A percentile compares a stretch with the other conserved stretches of the same genome.
Evolutionary conservation across 768 basidiomycete genomes (phyloP).

Genomic region (Pseudohyphozyma bogoriensis): DNA sequence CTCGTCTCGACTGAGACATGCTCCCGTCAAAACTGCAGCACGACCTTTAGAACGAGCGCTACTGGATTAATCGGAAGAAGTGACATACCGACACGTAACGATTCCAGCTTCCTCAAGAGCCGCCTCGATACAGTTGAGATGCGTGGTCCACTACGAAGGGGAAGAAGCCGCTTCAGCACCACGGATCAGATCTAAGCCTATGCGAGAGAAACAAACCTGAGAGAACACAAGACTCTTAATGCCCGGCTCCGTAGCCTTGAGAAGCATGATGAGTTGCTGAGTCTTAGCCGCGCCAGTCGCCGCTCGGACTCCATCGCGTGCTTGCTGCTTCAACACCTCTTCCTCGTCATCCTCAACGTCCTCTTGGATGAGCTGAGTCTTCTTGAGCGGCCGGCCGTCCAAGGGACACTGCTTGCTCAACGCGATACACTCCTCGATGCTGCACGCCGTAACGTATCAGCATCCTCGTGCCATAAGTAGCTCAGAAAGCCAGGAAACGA

Average conservation of each 20-base stretch:
- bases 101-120: slow-evolving; percentile 25
- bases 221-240: slow-evolving; percentile 28
- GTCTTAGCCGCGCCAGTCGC: slow-evolving; percentile 18
- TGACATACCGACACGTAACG: slow-evolving; percentile 18
- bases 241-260: slow-evolving; percentile 12
- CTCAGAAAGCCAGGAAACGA: not conserved
- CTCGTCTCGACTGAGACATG: slow-evolving; percentile 28
- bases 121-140: slow-evolving; percentile 28
- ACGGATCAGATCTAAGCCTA: not conserved
- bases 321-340: not conserved
- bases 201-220: slow-evolving; percentile 1
- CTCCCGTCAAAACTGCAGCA: slow-evolving; percentile 29
- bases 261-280: slow-evolving; percentile 12
- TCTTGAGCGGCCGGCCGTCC: slow-evolving; percentile 1
- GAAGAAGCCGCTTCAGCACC: not conserved
- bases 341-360: not conserved
- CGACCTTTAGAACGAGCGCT: not conserved
- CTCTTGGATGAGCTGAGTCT: slow-evolving; percentile 12
- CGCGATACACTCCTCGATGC: slow-evolving; percentile 28
- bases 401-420: slow-evolving; percentile 5
- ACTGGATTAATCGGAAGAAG: not conserved
- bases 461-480: too few species aligned
- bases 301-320: not conserved
- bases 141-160: slow-evolving; percentile 31
- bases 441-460: not conserved